phyloP scores from a whole-genome alignment of 495 filamentous ascomycete genomes.

The Aspergillus incahuasiensis region DNA sequence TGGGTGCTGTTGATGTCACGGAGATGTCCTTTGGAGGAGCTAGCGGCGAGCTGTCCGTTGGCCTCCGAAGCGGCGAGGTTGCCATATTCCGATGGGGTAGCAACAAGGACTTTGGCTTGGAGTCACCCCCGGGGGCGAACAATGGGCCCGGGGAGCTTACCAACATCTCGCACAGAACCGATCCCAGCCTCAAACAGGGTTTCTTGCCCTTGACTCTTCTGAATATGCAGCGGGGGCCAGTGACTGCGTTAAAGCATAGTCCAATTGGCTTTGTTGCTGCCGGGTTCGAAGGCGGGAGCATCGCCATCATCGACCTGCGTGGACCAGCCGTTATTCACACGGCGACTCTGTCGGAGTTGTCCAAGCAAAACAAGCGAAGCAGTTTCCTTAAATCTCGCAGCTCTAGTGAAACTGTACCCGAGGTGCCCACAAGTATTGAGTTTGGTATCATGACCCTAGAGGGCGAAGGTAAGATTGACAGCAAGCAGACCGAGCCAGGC shows the following conservation, averaged over 20 bases:
- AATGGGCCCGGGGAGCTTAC: constrained; percentile 56
- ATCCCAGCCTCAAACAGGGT: constrained; percentile 77
- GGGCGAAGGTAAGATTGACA: constrained; percentile 56
- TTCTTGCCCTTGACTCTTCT: constrained; percentile 75
- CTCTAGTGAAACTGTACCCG: constrained; percentile 44
- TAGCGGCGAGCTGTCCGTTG: constrained; percentile 80
- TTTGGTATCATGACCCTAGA: constrained; percentile 94
- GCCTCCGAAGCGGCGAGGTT: constrained; percentile 75
- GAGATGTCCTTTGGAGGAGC: constrained; percentile 68
- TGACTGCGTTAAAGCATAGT: constrained; percentile 74
- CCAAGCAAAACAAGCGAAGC: constrained; percentile 61
- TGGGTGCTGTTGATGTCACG: constrained; percentile 71
- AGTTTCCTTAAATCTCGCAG: constrained; percentile 57
- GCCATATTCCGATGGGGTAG: constrained; percentile 82
- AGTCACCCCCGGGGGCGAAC: constrained; percentile 51
- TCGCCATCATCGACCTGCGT: constrained; percentile 79
- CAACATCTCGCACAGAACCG: constrained; percentile 66
- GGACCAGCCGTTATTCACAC: constrained; percentile 85
- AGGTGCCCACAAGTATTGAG: constrained; percentile 75
- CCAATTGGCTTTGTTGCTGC: constrained; percentile 88
- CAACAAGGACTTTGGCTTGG: constrained; percentile 60
- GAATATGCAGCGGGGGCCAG: constrained; percentile 72
- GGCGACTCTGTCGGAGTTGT: constrained; percentile 59
- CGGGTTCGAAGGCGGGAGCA: constrained; percentile 72
- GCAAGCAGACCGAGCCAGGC: background rate